Percentiles rank a stretch among this genome's conserved stretches.
phyloP scores from a whole-genome alignment of 192 early-diverging fungal genomes.

The Rhizoclosmatium sp. region DNA sequence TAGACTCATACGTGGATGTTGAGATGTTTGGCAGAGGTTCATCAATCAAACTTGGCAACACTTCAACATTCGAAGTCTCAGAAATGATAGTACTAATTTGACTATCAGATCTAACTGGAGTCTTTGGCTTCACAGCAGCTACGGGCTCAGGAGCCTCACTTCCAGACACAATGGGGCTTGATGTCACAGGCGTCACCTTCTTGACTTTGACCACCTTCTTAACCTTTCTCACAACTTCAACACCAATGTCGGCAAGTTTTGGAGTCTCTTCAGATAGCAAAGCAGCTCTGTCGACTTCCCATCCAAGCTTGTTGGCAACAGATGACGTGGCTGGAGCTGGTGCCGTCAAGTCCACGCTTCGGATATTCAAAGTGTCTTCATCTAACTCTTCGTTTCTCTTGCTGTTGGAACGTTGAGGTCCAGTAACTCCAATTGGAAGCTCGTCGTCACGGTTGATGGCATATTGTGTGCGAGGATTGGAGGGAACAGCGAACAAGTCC shows the following conservation, averaged over 20 bases:
- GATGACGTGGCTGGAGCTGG: neutral
- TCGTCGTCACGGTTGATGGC: constrained; percentile 49
- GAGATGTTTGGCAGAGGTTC: constrained; percentile 1
- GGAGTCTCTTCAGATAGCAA: constrained; percentile 29
- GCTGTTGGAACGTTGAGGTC: neutral
- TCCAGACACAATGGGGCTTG: neutral
- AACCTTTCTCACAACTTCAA: constrained; percentile 19
- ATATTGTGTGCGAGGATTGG: constrained; percentile 40
- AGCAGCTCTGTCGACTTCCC: constrained; percentile 31
- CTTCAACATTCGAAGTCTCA: constrained; percentile 21
- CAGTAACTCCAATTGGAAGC: constrained; percentile 42
- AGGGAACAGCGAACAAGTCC: constrained; percentile 26
- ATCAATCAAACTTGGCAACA: neutral
- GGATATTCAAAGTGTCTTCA: constrained; percentile 44
- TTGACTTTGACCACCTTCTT: constrained; percentile 20
- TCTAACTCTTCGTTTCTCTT: constrained; percentile 29
- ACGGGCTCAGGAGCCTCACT: neutral
- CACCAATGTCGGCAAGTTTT: constrained; percentile 8
- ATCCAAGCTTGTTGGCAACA: neutral
- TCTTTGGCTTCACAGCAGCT: neutral
- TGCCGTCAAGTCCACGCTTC: constrained; percentile 52
- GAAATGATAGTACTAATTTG: constrained; percentile 1
- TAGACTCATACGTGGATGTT: constrained; percentile 6
- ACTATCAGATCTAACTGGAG: neutral
- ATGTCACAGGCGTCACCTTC: neutral